Conservation (phyloP, 2,329 filamentous ascomycete genomes). For the Colletotrichum neosansevieriae region DNA sequence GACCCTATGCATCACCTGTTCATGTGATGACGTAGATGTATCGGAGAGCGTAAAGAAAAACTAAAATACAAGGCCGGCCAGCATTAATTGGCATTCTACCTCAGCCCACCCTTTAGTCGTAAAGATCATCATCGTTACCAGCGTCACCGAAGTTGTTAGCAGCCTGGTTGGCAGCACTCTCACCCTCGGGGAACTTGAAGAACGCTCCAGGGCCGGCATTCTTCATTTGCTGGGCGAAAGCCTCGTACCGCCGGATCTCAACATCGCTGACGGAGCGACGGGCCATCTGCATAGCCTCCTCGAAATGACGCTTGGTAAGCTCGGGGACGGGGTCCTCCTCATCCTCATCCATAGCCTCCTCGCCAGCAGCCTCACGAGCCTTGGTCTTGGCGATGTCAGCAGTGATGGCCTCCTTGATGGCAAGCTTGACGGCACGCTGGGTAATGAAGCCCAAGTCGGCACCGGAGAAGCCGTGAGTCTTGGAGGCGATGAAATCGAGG, state of each 20-base stretch:
- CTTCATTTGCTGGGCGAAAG: constrained; percentile 99
- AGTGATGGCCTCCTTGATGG: constrained; percentile 96
- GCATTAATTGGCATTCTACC: constrained; percentile 42
- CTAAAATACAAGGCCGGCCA: constrained; percentile 59
- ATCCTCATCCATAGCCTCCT: constrained; percentile 87
- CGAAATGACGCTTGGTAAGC: constrained; percentile 95
- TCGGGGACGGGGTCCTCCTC: constrained; percentile 94
- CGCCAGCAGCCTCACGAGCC: constrained; percentile 86
- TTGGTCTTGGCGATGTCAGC: constrained; percentile 90
- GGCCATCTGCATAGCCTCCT: constrained; percentile 97
- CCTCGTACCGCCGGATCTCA: constrained; percentile 98
- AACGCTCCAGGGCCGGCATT: constrained; percentile 94
- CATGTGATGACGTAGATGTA: constrained; percentile 50
- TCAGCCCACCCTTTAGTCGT: constrained; percentile 75
- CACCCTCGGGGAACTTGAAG: constrained; percentile 90
- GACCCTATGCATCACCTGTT: constrained; percentile 32
- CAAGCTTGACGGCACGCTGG: constrained; percentile 98
- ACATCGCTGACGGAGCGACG: constrained; percentile 95
- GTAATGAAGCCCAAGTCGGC: constrained; percentile 99
- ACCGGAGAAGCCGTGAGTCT: constrained; percentile 99
- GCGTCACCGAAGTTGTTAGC: constrained; percentile 81
- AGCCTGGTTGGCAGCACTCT: constrained; percentile 74
- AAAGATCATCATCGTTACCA: constrained; percentile 96
- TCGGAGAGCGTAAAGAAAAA: constrained; percentile 53
- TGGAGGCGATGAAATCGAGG: constrained; percentile 90